Conservation (phyloP, 2,329 filamentous ascomycete species). For the Botrytis paeoniae region DNA sequence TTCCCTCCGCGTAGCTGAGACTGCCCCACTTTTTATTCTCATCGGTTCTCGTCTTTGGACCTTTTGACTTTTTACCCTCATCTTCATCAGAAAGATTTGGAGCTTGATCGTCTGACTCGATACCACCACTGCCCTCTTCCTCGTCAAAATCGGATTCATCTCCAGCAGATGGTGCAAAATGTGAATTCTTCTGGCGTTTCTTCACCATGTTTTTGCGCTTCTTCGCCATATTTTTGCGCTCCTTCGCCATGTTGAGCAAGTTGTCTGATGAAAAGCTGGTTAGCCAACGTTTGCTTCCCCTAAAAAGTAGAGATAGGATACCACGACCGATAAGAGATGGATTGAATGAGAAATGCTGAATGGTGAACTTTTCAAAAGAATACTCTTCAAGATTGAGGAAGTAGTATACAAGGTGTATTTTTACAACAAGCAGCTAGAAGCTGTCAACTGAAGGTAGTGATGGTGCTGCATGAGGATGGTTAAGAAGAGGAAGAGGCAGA, state of each 20-base stretch:
- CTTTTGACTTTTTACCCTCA: neutral
- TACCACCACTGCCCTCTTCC: neutral
- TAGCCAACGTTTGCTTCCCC: neutral
- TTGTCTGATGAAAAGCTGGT: neutral
- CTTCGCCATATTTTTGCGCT: neutral
- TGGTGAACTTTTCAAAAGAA: neutral
- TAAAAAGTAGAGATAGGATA: neutral
- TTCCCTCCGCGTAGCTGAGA: neutral
- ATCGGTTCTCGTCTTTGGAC: neutral
- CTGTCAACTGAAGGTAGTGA: neutral
- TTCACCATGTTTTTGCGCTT: no score
- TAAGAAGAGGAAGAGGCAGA: neutral
- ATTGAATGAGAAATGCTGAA: neutral
- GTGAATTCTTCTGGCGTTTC: neutral
- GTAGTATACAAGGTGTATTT: neutral
- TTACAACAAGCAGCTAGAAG: neutral
- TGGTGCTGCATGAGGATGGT: neutral
- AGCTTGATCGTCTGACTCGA: neutral
- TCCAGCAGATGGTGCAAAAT: neutral
- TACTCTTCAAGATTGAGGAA: neutral
- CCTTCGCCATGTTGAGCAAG: neutral
- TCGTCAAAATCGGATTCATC: neutral
- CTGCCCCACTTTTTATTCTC: neutral
- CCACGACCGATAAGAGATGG: neutral
- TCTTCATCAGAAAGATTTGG: neutral